Percentiles rank a stretch among this genome's conserved stretches.
Evolutionary conservation across 768 basidiomycete species (phyloP).

Genomic region (Tulasnella sp.): DNA sequence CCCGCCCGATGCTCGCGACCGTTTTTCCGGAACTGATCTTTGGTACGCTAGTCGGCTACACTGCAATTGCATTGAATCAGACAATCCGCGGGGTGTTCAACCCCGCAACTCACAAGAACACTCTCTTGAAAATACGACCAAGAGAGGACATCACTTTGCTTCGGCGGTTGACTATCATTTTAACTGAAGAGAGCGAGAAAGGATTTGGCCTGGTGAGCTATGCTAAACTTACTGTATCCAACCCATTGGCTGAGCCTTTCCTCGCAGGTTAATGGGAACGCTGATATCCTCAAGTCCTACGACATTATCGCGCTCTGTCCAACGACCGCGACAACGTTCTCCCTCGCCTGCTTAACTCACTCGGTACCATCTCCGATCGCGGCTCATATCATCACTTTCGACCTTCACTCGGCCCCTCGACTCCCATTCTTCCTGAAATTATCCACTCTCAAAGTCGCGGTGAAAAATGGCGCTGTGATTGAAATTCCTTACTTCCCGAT

Average conservation of each 20-base stretch:
- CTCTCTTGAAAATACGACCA: slow-evolving; percentile 50
- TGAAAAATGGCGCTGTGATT: slow-evolving; percentile 73
- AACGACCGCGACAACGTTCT: slow-evolving; percentile 59
- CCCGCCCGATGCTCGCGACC: not conserved
- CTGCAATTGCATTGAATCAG: slow-evolving; percentile 67
- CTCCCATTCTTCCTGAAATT: slow-evolving; percentile 75
- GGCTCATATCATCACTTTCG: slow-evolving; percentile 69
- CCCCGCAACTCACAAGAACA: slow-evolving; percentile 55
- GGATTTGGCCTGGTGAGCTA: slow-evolving; percentile 62
- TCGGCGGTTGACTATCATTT: slow-evolving; percentile 66
- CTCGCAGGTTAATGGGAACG: slow-evolving; percentile 57
- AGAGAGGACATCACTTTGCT: slow-evolving; percentile 52
- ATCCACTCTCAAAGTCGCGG: slow-evolving; percentile 66
- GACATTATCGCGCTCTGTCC: slow-evolving; percentile 71
- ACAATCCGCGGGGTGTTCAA: slow-evolving; percentile 62
- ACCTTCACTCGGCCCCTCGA: slow-evolving; percentile 56
- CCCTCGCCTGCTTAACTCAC: slow-evolving; percentile 73
- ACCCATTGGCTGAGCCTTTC: not conserved
- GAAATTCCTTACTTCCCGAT: slow-evolving; percentile 72
- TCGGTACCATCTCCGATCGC: slow-evolving; percentile 63
- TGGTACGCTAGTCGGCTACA: slow-evolving; percentile 68
- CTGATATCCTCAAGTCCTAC: slow-evolving; percentile 47
- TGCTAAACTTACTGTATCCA: not conserved
- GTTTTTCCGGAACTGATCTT: not conserved
- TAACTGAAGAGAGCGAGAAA: slow-evolving; percentile 78